A percentile compares a stretch with the other conserved stretches of the same genome.
phyloP scores from a whole-genome alignment of 108 stramenopile species.

The Phaeodactylum tricornutum region DNA sequence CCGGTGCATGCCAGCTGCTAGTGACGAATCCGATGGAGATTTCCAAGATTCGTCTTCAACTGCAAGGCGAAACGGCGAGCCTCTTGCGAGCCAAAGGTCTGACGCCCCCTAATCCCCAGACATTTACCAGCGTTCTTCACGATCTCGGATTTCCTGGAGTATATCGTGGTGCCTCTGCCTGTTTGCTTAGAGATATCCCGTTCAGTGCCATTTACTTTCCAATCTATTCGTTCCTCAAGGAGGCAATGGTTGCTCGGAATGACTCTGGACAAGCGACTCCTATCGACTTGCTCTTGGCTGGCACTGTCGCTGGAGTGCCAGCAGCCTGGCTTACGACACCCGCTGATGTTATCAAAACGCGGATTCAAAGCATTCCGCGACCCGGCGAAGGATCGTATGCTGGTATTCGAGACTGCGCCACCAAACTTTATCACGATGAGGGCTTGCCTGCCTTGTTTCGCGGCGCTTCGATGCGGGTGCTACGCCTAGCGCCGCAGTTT shows the following conservation, averaged over 20 bases:
- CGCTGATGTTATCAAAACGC: conserved; percentile 36
- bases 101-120: conserved; percentile 4
- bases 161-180: conserved; percentile 45
- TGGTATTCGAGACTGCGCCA: conserved; percentile 36
- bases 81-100: conserved; percentile 9
- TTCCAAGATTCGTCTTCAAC: conserved; percentile 57
- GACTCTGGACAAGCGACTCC: neutral
- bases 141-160: conserved; percentile 38
- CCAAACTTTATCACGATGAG: conserved; percentile 26
- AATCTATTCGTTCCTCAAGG: conserved; percentile 33
- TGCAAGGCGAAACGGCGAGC: conserved; percentile 18
- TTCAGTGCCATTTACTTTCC: conserved; percentile 65
- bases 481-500: conserved; percentile 44
- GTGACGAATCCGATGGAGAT: conserved; percentile 72
- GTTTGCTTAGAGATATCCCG: conserved; percentile 49
- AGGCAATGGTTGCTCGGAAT: neutral
- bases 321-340: conserved; percentile 35
- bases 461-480: conserved; percentile 27
- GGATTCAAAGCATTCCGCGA: conserved; percentile 23
- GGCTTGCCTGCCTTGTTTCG: conserved; percentile 44
- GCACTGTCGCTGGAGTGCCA: conserved; percentile 33
- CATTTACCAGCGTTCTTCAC: conserved; percentile 16
- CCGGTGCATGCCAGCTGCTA: conserved; percentile 53
- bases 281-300: conserved; percentile 19
- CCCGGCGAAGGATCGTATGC: conserved; percentile 25